Evolutionary conservation across 345 rosid species (phyloP).

Genomic region (Anacardium occidentale): DNA sequence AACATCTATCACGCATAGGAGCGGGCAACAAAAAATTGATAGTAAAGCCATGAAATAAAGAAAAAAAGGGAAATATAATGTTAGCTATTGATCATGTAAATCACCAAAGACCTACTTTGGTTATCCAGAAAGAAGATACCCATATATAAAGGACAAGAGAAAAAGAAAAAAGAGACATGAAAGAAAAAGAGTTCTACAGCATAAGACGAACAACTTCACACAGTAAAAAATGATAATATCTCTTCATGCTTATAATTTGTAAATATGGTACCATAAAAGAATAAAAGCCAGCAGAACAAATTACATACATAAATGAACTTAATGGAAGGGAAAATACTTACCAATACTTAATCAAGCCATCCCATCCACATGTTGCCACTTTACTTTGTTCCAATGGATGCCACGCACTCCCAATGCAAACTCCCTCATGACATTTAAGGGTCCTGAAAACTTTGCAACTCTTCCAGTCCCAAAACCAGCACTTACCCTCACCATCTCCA

Average conservation of each 20-base stretch:
- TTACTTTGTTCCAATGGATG: conserved; percentile 97
- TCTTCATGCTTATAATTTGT: not conserved
- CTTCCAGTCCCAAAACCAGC: conserved; percentile 99
- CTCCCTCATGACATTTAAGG: conserved; percentile 86
- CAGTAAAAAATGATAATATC: not conserved
- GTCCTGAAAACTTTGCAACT: conserved; percentile 91
- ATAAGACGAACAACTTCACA: not conserved
- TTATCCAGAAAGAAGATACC: not conserved
- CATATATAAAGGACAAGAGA: not conserved
- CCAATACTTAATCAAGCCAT: conserved; percentile 98
- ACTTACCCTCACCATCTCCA: conserved; percentile 98
- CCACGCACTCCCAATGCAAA: conserved; percentile 91
- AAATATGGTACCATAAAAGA: not conserved
- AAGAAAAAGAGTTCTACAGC: not conserved
- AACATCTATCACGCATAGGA: not conserved
- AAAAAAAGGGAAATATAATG: not conserved
- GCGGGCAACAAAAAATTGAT: not conserved
- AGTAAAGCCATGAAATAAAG: not conserved
- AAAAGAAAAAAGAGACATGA: not conserved
- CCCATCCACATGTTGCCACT: conserved; percentile 99
- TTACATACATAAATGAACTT: not conserved
- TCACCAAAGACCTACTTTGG: not conserved
- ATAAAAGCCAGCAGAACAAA: not conserved
- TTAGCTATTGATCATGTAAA: not conserved
- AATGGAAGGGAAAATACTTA: conserved; percentile 30